These are phyloP conservation scores for Populus hybrid DNA, from an alignment of 441 rosid species.

Conservation along the genomic window DNA sequence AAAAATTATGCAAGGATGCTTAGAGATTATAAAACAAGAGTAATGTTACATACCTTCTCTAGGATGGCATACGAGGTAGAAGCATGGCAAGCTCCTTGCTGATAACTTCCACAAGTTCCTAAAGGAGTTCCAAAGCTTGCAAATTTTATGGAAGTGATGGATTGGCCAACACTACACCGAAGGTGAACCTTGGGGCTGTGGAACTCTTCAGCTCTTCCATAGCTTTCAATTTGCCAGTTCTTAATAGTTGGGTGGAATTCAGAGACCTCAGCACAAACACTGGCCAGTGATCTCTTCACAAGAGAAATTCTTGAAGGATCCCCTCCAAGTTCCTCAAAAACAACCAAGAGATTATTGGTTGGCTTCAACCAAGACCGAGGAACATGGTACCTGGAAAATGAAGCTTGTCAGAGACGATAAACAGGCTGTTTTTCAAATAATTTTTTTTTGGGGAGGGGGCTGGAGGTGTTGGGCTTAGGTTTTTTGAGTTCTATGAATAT, in stretches of 20 bases:
- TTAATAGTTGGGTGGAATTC: constrained; percentile 89
- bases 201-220: constrained; percentile 75
- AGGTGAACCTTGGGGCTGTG: constrained; percentile 88
- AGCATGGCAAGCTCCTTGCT: constrained; percentile 94
- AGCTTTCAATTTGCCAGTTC: constrained; percentile 97
- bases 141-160: constrained; percentile 78
- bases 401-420: constrained; percentile 13
- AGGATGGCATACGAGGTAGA: constrained; percentile 64
- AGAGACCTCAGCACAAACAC: constrained; percentile 82
- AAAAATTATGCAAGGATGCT: background rate
- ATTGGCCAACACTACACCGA: constrained; percentile 70
- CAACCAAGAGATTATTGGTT: constrained; percentile 67
- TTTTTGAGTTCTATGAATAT: too few species aligned
- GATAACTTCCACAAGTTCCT: constrained; percentile 92
- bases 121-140: constrained; percentile 97
- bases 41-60: constrained; percentile 55
- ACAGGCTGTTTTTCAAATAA: background rate
- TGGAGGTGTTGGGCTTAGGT: too few species aligned
- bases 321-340: constrained; percentile 97
- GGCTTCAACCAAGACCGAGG: constrained; percentile 95
- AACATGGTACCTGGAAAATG: constrained; percentile 72
- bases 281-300: constrained; percentile 72
- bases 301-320: constrained; percentile 73
- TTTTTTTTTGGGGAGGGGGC: background rate
- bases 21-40: background rate